Evolutionary conservation across 345 rosid genomes (phyloP), one percentile per base, ranked within the genome.

Genomic region (Psidium friedrichsthalianum): DNA sequence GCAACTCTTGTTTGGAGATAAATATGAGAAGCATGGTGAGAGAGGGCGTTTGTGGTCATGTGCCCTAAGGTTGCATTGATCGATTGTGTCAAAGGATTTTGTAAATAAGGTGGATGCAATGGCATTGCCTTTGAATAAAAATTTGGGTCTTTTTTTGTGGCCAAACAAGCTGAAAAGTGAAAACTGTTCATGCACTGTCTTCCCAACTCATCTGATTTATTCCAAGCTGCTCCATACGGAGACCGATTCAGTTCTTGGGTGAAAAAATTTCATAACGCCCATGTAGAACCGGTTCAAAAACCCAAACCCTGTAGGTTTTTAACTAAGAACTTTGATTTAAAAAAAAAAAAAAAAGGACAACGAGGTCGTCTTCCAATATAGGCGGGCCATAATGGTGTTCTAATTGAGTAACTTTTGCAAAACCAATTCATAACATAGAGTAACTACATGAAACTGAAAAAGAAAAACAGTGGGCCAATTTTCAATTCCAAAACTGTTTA

Each of bases 151-250:
- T 7, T 32, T 1, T 8, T 32, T 8, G 24, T 20, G 5, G 12
- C 78, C 78, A 32, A 20, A 32, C 78, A 64, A 18, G 78, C 24
- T 20, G 78, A 8, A 64, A 64, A 64, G 24, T 20, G 44, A 4
- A 64, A 64, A 32, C 78, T 32, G 22, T 64, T 64, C 78, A 2
- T 5, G 78, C 78, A 32, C 44, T 8, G 24, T 29, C 20, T 49
- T n/a, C n/a, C n/a, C n/a, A n/a, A n/a, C n/a, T n/a, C n/a, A 59
- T 27, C 5, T 0, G 1, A 59, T 59, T 27, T 59, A 61, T 6
- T 32, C 0, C 2, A 2, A 29, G 6, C 4, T 8, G 6, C 5
- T 32, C 29, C 22, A 32, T 64, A 3, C 0, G 0, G 1, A 29
- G 22, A 16, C 44, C 1, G 0, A 64, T 64, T 16, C 0, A 0